Percentiles rank a stretch among this genome's conserved stretches.
These are phyloP conservation scores for Smallanthus sonchifolius DNA, from an alignment of 129 eudicot genomes.

Conservation along the genomic window DNA sequence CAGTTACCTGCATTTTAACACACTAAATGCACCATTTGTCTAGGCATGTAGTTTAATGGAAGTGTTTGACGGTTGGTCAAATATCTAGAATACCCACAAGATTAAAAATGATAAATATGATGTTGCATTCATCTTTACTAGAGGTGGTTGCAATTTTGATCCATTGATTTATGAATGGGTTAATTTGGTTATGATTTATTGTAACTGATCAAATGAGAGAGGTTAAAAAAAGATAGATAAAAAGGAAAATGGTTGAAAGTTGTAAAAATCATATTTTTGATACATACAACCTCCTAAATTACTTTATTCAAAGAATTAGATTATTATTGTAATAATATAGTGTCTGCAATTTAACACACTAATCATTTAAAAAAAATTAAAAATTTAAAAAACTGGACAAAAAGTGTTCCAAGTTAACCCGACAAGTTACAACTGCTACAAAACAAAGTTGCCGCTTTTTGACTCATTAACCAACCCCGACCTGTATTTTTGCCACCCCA, in stretches of 20 bases:
- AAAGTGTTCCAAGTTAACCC: not conserved
- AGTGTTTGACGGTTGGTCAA: not conserved
- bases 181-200: not conserved
- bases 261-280: not conserved
- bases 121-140: not conserved
- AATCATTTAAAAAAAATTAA: not conserved
- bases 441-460: not conserved
- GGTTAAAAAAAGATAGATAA: not conserved
- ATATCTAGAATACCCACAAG: not conserved
- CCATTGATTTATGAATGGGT: not conserved
- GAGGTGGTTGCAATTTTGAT: not conserved
- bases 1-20: conserved; percentile 72
- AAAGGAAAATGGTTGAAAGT: not conserved
- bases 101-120: conserved; percentile 11
- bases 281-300: not conserved
- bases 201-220: not conserved
- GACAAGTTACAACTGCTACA: not conserved
- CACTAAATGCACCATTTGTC: not conserved
- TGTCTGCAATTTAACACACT: not conserved
- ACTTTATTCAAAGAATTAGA: not conserved
- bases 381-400: not conserved
- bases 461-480: not conserved
- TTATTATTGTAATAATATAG: not conserved
- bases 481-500: not conserved
- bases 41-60: not conserved